phyloP scores from a whole-genome alignment of 2,329 filamentous ascomycete genomes.

The Diaporthe ilicicola region DNA sequence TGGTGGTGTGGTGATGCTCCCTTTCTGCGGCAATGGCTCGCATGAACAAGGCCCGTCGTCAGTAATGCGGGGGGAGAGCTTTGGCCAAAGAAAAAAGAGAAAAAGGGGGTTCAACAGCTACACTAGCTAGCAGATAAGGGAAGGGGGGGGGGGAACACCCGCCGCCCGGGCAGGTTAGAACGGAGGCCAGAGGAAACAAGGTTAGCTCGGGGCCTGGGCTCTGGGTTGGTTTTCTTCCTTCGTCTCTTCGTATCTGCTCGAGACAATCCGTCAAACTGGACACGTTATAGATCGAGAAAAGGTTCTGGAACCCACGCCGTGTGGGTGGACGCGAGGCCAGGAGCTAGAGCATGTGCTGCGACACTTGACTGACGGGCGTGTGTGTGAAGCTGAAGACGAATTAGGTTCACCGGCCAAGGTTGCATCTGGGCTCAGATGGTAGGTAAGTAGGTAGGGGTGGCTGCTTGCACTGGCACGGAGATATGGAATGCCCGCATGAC shows the following conservation, averaged over 20 bases:
- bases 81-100: neutral
- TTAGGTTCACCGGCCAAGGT: slow-evolving; percentile 2
- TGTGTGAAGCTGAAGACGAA: neutral
- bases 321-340: neutral
- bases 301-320: slow-evolving; percentile 7
- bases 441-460: neutral
- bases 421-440: slow-evolving; percentile 1
- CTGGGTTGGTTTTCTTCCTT: neutral
- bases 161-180: neutral
- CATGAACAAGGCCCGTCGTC: slow-evolving; percentile 8
- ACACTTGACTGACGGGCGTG: slow-evolving; percentile 1
- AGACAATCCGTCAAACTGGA: slow-evolving; percentile 18
- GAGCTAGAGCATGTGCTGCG: neutral
- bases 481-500: slow-evolving; percentile 2
- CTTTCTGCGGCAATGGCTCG: slow-evolving; percentile 4
- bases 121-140: neutral
- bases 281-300: neutral
- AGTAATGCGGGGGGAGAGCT: slow-evolving; percentile 6
- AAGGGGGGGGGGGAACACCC: too few species aligned
- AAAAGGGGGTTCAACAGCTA: neutral
- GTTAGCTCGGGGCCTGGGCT: neutral
- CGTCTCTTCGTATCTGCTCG: slow-evolving; percentile 1
- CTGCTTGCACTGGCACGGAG: neutral
- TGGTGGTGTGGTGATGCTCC: neutral
- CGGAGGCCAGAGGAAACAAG: neutral